Base-by-base conservation (phyloP, 441 rosid genomes). In the Euphorbia celastroides region DNA sequence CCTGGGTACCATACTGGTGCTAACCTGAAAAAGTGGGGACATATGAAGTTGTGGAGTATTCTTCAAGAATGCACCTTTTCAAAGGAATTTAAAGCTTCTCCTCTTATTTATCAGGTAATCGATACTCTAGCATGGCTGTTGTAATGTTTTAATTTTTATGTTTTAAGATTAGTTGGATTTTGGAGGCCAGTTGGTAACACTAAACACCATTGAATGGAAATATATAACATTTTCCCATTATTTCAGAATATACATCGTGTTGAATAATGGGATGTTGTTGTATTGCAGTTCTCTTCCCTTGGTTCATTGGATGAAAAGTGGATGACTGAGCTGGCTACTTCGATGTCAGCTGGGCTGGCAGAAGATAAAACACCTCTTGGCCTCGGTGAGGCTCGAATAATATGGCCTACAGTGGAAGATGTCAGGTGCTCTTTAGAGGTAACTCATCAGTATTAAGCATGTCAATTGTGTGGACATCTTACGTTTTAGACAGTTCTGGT, bases 321-420 rank as follows among this genome's bases (percentile, higher is more conserved):
- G 96, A 85, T 93, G 86, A 71, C 86, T 41, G 97, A 93, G 78
- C 81, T 91, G 65, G 86, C 90, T 70, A 71, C 83, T 58, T 91
- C 97, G 27, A 79, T 91, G 92, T 91, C 99, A 57, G 80, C 92
- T 22, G 99, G 97, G 72, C 31, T 70, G 17, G 74, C 86, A 55
- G 95, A 91, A 78, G 97, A 88, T 69, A 86, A 80, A 78, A 70
- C 74, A 57, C 87, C 88, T 65, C 97, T 91, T 30, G 97, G 97
- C 60, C 86, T 69, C 41, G 96, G 92, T 34, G 84, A 84, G 74
- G 87, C 97, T 7, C 72, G 65, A 72, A 89, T 93, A 68, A 79
- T 93, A 79, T 91, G 99, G 99, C 99, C 99, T 62, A 80, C 86
- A 5, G 96, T 88, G 65, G 97, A 93, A 77, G 92, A 91, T 73